Evolutionary conservation across 1,139 yeast species (phyloP), one percentile per base, ranked within the genome.

Genomic region (Blastobotrys capitulatus): DNA sequence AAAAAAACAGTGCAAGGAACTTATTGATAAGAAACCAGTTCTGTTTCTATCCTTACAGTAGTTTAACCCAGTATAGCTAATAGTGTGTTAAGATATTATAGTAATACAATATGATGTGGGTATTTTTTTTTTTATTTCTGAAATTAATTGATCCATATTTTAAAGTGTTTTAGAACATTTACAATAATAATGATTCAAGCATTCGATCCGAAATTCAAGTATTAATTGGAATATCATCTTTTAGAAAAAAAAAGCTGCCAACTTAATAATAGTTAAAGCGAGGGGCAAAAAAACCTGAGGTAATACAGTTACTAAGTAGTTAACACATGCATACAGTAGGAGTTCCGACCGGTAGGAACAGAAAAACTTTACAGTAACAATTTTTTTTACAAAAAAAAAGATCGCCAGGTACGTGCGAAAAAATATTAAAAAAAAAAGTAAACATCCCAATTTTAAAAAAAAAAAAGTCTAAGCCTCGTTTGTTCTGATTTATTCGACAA

Each of bases 401-500:
- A 29, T 29, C 32, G 32, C 32, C 32, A 29, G 32, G 32, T 29
- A 29, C 32, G 32, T 9, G 32, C n/a, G 25, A 19, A 19, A 35
- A 19, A 35, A 19, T 7, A 8, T 5, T 5, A 18, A 35, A 19
- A 35, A 35, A 35, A 35, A 7, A 15, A 16, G n/a, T 6, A 16
- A 34, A 16, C 9, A 34, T 7, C 9, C 9, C 9, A 34, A 16
- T 7, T 7, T 18, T 22, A 38, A 38, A 38, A 19, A 9, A 38
- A 39, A n/a, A 3, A 9, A 39, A 34, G 42, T 39, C 42, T 39
- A 39, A 39, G 42, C 42, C 42, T 25, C 42, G 40, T 37, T 37
- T 37, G 26, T 7, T 37, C 22, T n/a, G n/a, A n/a, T n/a, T n/a
- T 6, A n/a, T n/a, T n/a, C n/a, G n/a, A n/a, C n/a, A n/a, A n/a